Evolutionary conservation across 345 rosid species (phyloP), one percentile per base, ranked within the genome.

Genomic region (Lepidium sativum): DNA sequence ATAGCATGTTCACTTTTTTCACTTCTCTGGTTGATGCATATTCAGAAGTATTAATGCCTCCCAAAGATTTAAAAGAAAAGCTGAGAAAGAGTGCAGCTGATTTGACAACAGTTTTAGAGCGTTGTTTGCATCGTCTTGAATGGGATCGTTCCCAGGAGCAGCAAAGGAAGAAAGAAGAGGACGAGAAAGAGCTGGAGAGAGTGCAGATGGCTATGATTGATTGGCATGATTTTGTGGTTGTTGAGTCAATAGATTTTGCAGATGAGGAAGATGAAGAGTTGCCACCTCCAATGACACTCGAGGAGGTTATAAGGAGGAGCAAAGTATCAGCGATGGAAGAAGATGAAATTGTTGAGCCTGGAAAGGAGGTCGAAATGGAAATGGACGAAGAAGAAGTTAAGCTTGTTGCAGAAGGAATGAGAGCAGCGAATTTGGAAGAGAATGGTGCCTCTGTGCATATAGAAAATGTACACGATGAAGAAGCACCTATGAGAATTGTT

Each of bases 371-470:
- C 10, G 97, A 89, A 66, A 89, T 90, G 95, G 97, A 90, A 58
- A 90, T 90, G 97, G 97, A 90, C 54, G 95, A 85, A 64, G 97
- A 90, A 71, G 95, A 90, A 75, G 83, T 87, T 59, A 86, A 82
- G 75, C 97, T 90, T 69, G 97, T 85, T 23, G 95, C 82, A 20
- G 95, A 90, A 69, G 97, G 97, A 66, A 87, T 85, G 92, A 75
- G 78, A 80, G 88, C 83, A 23, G 81, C 95, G 16, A 82, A 79
- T 55, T 45, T 85, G 52, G 86, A 74, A 60, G 95, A 84, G 54
- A 80, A 80, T 74, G 78, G 74, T 67, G 73, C 69, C 20, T 82
- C 71, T 48, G 59, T 51, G 68, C 78, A 68, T 76, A 54, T 74
- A 31, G 62, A 42, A 23, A 77, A 70, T 56, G 47, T 70, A 31